Evolutionary conservation across 78 protist genomes (phyloP), one percentile per base, ranked within the genome.

Genomic region (Paulinella micropora): DNA sequence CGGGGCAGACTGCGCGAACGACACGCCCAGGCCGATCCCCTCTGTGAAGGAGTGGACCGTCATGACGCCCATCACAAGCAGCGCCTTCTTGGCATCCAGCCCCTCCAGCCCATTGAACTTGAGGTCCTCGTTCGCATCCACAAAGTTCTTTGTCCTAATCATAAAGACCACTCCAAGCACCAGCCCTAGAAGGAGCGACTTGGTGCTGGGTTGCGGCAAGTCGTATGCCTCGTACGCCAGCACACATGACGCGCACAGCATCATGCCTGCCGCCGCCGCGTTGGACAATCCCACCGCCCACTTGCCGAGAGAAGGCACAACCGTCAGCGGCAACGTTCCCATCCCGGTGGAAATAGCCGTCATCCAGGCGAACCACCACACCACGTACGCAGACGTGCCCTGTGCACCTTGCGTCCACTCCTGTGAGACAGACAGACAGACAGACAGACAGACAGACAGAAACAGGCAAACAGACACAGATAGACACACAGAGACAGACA

Each of bases 41-140:
- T 90, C 92, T 3, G 89, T 34, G 88, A 90, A 90, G 9, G 92
- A 90, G 84, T 90, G 92, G 41, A 87, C 36, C 26, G 92, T 83
- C 90, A 90, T 87, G 32, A 87, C 89, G 29, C 39, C n/a, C 35
- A 90, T 9, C 34, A 90, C 39, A 4, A 90, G 88, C n/a, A 86
- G 77, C 69, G 86, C 39, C 88, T 86, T 85, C 36, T 39, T 9
- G 83, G 92, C 88, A 34, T 86, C 85, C 87, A 77, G 9, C 35
- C 87, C 89, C 36, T n/a, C 51, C 86, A 89, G 3, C 32, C 40
- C 0, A 0, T 0, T 0, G 39, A 82, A 82, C 37, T 82, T 35
- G 39, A 82, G 0, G 86, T 82, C 86, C 39, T 82, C n/a, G n/a
- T n/a, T n/a, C n/a, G n/a, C n/a, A n/a, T n/a, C n/a, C n/a, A n/a